Base-by-base conservation (phyloP, 768 basidiomycete species). In the Russula ochroleuca region DNA sequence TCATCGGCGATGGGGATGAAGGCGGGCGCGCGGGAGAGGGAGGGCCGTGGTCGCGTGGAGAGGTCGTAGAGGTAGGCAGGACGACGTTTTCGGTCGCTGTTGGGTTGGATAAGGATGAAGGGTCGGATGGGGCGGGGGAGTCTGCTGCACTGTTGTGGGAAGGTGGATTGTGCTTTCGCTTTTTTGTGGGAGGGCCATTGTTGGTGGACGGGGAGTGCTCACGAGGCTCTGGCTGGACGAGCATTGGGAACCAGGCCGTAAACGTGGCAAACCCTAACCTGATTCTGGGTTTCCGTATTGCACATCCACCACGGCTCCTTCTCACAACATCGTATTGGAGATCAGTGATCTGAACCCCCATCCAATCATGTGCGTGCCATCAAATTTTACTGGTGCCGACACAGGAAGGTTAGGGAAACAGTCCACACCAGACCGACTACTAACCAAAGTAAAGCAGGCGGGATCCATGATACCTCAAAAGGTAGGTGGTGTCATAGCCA, bases 21-120 rank as follows among this genome's bases (percentile, higher is more conserved):
- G 1, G 78, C 75, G 1, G 90, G 90, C 31, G 85, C 86, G 28
- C 90, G 86, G 57, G 88, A 90, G 66, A 90, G 83, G 38, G 83
- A 82, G 45, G 91, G 83, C 55, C 84, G 84, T 1, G 86, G 86
- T 28, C 89, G 81, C 5, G 84, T 81, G 56, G 83, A 83, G 66
- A 90, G 81, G 73, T 90, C 87, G 64, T 85, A 65, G 54, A 65
- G 81, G 37, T 85, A 85, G 14, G 83, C 82, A 89, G 81, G 65
- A 88, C 79, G 63, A 79, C 75, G 64, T 79, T 80, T 61, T 77
- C 80, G 21, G 66, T 65, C 25, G 72, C 72, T 14, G 78, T 75
- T 15, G 77, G 66, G 55, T 70, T 72, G 19, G 61, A 64, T 15
- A 63, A 2, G 1, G 62, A 57, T 4, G 66, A 51, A 3, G 72